These are phyloP conservation scores for Nicotiana paniculata DNA, from an alignment of 257 asterid genomes.

Conservation along the genomic window DNA sequence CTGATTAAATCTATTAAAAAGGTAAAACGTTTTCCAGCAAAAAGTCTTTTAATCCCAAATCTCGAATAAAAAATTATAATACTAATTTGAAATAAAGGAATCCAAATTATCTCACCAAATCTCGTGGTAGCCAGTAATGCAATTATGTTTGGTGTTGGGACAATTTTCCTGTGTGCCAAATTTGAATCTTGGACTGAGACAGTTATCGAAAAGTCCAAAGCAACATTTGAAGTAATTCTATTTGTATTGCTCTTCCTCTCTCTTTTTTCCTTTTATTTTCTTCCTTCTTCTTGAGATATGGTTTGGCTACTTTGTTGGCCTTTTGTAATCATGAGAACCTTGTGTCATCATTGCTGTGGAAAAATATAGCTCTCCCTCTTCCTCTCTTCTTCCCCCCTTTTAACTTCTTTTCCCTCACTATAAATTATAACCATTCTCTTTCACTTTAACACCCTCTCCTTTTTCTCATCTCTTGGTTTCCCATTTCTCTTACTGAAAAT, in stretches of 20 bases:
- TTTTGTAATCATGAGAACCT: slow-evolving; percentile 25
- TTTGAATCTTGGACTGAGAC: background rate
- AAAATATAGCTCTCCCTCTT: background rate
- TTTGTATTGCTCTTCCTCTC: background rate
- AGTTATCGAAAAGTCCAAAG: background rate
- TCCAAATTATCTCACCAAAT: background rate
- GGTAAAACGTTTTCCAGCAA: background rate
- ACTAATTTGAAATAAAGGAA: no score
- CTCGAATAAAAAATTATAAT: no score
- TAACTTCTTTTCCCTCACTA: background rate
- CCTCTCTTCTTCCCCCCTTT: background rate
- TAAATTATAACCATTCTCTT: background rate
- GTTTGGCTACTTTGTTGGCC: slow-evolving; percentile 11
- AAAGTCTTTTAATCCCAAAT: no score
- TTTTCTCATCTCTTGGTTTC: background rate
- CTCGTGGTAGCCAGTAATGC: background rate
- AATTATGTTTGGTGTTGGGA: slow-evolving; percentile 5
- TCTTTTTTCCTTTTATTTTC: background rate
- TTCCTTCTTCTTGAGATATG: slow-evolving; percentile 2
- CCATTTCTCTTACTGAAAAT: background rate
- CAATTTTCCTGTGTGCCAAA: slow-evolving; percentile 14
- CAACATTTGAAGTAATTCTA: background rate
- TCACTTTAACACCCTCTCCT: background rate
- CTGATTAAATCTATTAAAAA: no score
- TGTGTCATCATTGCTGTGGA: slow-evolving; percentile 32